Base-by-base conservation (phyloP, 176 grass and related monocot species). In the Phoenix dactylifera region DNA sequence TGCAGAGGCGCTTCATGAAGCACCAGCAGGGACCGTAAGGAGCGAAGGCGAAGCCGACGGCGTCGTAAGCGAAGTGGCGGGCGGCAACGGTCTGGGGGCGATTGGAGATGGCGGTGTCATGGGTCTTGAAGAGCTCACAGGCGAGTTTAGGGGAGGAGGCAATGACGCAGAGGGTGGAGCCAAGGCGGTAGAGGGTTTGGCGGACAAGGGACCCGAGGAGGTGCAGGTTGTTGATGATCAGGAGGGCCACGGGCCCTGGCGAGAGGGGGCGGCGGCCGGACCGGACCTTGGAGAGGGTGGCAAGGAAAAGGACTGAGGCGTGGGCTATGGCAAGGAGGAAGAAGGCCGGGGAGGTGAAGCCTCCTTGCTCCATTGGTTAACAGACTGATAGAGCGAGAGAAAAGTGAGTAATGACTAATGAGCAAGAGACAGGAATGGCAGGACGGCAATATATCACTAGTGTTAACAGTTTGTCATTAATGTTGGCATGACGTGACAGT, bases 1-100 rank as follows among this genome's bases (percentile, higher is more conserved):
- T 77, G 75, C 87, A 90, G 9, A 90, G 71, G 0, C 81, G 61
- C 67, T 85, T 85, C 32, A 90, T 23, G 82, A 90, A 90, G 50
- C 82, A 67, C 82, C 75, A 86, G 63, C 86, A 72, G 14, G 67
- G 72, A 35, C 78, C 58, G 44, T 85, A 82, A 4, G 87, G 79
- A 2, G 87, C 87, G 70, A 90, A 85, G 35, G 77, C 82, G 26
- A 90, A 86, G 14, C 74, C 87, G 6, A 63, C 57, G 6, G 62
- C 54, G 62, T 63, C 69, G 63, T 90, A 86, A 17, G 82, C 75
- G 18, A 90, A 72, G 17, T 71, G 70, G 3, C 87, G 68, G 4
- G 79, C 20, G 0, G 76, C 87, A 4, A 30, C 68, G 2, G 79
- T 72, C 3, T 68, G 66, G 0, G 82, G 76, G 0, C 86, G 81